These are phyloP conservation scores for Termitomyces sp. DNA, from an alignment of 768 basidiomycete species.

Conservation along the genomic window DNA sequence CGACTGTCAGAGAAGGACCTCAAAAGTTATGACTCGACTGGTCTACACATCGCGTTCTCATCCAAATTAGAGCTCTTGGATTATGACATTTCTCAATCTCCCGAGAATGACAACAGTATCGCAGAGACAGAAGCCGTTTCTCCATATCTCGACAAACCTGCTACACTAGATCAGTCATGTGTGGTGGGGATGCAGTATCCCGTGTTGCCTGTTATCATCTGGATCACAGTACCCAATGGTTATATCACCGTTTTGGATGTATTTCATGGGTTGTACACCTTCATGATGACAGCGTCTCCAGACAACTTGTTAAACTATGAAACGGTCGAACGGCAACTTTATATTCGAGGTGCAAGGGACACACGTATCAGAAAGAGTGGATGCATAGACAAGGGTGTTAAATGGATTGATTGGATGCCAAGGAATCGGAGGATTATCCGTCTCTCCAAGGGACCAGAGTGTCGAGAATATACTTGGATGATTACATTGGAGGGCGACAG, in stretches of 20 bases:
- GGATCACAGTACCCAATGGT: neutral
- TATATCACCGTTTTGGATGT: neutral
- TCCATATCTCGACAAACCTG: neutral
- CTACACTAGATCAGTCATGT: neutral
- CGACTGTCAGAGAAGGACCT: neutral
- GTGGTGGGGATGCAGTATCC: neutral
- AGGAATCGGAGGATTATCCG: neutral
- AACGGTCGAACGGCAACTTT: neutral
- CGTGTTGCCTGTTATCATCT: neutral
- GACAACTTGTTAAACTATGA: neutral
- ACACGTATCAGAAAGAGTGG: neutral
- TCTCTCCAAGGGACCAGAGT: neutral
- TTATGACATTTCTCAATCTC: neutral
- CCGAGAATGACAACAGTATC: neutral
- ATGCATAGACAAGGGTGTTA: neutral
- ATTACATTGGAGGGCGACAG: neutral
- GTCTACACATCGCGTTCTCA: neutral
- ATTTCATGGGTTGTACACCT: neutral
- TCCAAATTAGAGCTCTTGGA: neutral
- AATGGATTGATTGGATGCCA: constrained; percentile 2
- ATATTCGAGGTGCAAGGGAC: neutral
- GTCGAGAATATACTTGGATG: neutral
- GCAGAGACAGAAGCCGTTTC: neutral
- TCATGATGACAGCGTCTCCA: neutral
- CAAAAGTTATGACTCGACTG: neutral